Conservation (phyloP, 129 eudicot genomes). For the Kitagawia praeruptora region DNA sequence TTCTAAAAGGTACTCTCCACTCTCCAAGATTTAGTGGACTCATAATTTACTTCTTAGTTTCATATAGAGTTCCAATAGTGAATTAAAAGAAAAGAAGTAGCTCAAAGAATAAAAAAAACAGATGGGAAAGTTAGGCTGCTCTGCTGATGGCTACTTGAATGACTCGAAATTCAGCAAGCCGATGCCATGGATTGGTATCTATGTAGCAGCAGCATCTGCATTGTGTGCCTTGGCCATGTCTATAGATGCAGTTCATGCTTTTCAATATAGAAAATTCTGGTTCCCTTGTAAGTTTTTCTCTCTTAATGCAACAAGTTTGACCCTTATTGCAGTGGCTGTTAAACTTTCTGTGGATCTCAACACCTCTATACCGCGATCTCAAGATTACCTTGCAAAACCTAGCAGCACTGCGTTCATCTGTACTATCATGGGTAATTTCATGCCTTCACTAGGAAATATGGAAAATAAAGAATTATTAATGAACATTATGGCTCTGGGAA, state of each 20-base stretch:
- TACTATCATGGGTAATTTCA: constrained; percentile 53
- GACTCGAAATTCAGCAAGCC: constrained; percentile 26
- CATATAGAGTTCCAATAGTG: too few relatives aligned
- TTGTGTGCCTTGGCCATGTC: constrained; percentile 42
- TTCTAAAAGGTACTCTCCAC: too few relatives aligned
- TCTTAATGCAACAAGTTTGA: constrained; percentile 47
- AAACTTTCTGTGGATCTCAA: constrained; percentile 62
- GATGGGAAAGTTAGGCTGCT: constrained; percentile 45
- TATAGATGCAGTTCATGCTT: constrained; percentile 34
- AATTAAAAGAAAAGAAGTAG: background rate
- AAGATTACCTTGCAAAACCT: constrained; percentile 60
- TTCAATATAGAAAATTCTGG: constrained; percentile 46
- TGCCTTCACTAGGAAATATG: constrained; percentile 71
- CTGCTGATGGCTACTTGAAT: constrained; percentile 26
- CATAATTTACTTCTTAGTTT: too few relatives aligned
- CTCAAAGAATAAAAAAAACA: background rate
- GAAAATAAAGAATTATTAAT: constrained; percentile 43
- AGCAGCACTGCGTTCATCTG: constrained; percentile 52
- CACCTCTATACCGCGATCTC: constrained; percentile 53
- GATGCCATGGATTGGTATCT: constrained; percentile 38
- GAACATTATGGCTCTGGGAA: constrained; percentile 59
- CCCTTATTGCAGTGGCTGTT: constrained; percentile 37
- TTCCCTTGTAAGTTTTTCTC: constrained; percentile 53
- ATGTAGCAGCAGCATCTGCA: constrained; percentile 29
- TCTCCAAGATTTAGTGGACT: too few relatives aligned